Conservation (phyloP, 2,329 filamentous ascomycete species). For the Trichoderma breve region DNA sequence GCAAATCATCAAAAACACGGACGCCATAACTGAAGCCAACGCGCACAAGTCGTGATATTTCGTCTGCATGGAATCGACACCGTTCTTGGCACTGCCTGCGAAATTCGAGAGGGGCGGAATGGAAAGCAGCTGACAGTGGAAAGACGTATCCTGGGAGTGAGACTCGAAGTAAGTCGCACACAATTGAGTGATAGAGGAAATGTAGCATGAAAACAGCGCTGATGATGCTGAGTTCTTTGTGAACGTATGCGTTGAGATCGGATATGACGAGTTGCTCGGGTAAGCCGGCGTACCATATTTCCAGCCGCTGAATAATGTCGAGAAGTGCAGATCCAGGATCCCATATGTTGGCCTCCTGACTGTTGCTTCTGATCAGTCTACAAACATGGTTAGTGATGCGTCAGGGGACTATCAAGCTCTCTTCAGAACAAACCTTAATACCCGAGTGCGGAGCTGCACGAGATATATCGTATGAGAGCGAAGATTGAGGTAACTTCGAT, state of each 20-base stretch:
- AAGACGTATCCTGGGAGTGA: slow-evolving; percentile 15
- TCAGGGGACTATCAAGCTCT: neutral
- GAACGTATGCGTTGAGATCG: slow-evolving; percentile 1
- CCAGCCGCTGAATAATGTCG: neutral
- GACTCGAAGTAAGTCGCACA: neutral
- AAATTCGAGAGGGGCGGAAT: neutral
- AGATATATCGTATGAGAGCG: slow-evolving; percentile 11
- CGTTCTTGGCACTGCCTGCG: slow-evolving; percentile 12
- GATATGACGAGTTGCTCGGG: slow-evolving; percentile 5
- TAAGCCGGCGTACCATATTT: neutral
- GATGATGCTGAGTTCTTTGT: slow-evolving; percentile 12
- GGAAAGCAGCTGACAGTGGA: neutral
- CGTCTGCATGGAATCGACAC: slow-evolving; percentile 10
- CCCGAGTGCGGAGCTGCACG: slow-evolving; percentile 8
- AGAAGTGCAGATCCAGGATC: slow-evolving; percentile 13
- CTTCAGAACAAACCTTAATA: neutral
- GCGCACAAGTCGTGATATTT: slow-evolving; percentile 6
- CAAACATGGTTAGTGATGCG: neutral
- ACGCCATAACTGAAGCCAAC: neutral
- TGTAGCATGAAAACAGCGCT: slow-evolving; percentile 10
- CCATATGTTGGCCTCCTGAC: neutral
- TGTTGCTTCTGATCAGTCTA: neutral
- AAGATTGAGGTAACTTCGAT: slow-evolving; percentile 1
- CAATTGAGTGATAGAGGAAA: slow-evolving; percentile 12
- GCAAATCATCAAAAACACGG: slow-evolving; percentile 3